Conservation (phyloP, 2,329 filamentous ascomycete genomes). For the Huntiella abstrusa region DNA sequence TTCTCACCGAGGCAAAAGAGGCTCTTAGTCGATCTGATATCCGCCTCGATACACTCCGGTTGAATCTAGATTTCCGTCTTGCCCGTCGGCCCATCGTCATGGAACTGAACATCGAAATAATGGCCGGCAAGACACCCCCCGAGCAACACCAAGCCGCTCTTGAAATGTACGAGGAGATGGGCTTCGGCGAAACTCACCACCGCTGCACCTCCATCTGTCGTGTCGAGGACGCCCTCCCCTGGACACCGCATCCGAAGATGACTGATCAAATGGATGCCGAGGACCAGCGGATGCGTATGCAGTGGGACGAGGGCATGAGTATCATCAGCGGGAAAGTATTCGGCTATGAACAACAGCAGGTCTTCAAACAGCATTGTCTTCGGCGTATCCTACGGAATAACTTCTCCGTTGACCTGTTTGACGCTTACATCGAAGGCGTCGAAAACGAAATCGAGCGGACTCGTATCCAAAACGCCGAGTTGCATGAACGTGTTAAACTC, state of each 20-base stretch:
- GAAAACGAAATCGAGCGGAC: neutral
- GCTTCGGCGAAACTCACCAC: neutral
- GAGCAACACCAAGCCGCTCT: neutral
- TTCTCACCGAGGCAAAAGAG: neutral
- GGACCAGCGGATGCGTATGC: neutral
- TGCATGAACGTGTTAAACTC: neutral
- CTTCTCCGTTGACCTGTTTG: neutral
- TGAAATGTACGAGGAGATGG: neutral
- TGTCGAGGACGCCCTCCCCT: neutral
- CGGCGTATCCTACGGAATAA: neutral
- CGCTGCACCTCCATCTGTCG: neutral
- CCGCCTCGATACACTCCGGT: neutral
- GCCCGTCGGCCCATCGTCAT: neutral
- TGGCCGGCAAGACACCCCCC: neutral
- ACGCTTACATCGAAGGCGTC: neutral
- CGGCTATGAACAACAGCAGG: neutral
- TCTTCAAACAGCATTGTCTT: neutral
- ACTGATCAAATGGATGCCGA: neutral
- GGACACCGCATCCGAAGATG: neutral
- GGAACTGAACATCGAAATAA: neutral
- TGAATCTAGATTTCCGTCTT: neutral
- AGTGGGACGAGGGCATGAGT: neutral
- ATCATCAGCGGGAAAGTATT: neutral
- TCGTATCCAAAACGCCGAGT: neutral
- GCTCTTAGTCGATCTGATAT: no score